Conservation (phyloP, 1,139 yeast genomes). For the Magnusiomyces suaveolens region DNA sequence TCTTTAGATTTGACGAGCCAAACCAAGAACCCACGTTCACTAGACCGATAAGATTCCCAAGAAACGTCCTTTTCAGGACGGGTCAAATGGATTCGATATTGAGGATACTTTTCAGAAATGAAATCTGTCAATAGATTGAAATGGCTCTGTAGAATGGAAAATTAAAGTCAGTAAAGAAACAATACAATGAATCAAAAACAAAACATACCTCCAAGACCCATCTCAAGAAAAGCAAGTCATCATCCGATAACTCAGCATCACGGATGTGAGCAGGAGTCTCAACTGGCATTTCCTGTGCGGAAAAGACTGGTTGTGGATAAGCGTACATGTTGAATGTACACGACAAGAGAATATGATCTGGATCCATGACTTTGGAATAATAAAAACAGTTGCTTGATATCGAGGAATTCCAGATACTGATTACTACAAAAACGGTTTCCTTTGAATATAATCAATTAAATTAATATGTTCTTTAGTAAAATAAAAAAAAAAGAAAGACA, state of each 20-base stretch:
- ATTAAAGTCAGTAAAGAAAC: neutral
- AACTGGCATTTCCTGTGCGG: conserved; percentile 19
- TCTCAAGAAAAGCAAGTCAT: conserved; percentile 21
- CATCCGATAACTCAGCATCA: conserved; percentile 15
- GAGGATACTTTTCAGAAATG: conserved; percentile 15
- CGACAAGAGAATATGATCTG: conserved; percentile 17
- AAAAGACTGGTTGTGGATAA: conserved; percentile 14
- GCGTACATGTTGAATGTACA: conserved; percentile 17
- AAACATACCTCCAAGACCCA: conserved; percentile 22
- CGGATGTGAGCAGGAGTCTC: conserved; percentile 18
- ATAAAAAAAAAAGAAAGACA: no score
- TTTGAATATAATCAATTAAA: no score
- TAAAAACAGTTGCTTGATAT: no score
- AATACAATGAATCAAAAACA: neutral
- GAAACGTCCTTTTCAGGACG: conserved; percentile 23
- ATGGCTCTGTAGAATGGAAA: conserved; percentile 10
- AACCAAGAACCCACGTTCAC: conserved; percentile 20
- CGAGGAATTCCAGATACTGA: no score
- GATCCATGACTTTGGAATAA: conserved; percentile 2
- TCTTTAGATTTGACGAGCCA: conserved; percentile 18
- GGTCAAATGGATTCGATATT: conserved; percentile 19
- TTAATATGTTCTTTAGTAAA: no score
- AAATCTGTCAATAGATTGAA: conserved; percentile 16
- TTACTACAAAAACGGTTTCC: no score
- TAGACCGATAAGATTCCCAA: conserved; percentile 22